Base-by-base conservation (phyloP, 495 filamentous ascomycete genomes). In the Lasiosphaeria hispida region DNA sequence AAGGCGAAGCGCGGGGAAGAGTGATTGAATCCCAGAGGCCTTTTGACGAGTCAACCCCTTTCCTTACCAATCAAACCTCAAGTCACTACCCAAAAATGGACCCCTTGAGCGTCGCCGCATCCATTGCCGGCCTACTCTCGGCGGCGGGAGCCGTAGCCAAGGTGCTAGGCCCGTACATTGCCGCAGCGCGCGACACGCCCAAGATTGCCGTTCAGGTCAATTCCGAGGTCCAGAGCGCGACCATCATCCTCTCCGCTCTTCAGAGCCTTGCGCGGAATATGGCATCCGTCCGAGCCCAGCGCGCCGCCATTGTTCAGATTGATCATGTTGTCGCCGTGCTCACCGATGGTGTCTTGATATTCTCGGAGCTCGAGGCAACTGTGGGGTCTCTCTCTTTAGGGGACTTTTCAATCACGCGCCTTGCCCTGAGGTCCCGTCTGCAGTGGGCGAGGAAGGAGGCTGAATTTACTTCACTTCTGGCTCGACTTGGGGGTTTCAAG, bases 291-390 rank as follows among this genome's bases (percentile, higher is more conserved):
- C n/a, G 44, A 10, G 5, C 14, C 38, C 48, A 55, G 39, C 36
- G 30, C 13, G 43, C 62, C 41, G 33, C 19, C 4, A 53, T 69
- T 0, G 39, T 64, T 11, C 44, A 57, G 41, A 44, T 69, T 44
- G 64, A 67, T 36, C 61, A 67, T 6, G 30, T 69, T 13, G 36
- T 67, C 4, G 61, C 57, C 6, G 55, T 69, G 13, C 40, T 69
- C 17, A 63, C 61, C n/a, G 19, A 61, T 34, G 66, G 66, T 5
- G 64, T 69, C 17, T 30, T 67, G 4, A n/a, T 67, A 4, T 69
- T 67, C 52, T 66, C 64, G 19, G 64, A 64, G 41, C 59, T 67
- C 1, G 64, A 69, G 44, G 56, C 36, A 3, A 38, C 38, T 8
- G 58, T 64, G 10, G 42, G 40, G 1, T 35, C 48, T 4, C 48